Conservation (phyloP, 83 land plant species). For the Diphasiastrum complanatum region DNA sequence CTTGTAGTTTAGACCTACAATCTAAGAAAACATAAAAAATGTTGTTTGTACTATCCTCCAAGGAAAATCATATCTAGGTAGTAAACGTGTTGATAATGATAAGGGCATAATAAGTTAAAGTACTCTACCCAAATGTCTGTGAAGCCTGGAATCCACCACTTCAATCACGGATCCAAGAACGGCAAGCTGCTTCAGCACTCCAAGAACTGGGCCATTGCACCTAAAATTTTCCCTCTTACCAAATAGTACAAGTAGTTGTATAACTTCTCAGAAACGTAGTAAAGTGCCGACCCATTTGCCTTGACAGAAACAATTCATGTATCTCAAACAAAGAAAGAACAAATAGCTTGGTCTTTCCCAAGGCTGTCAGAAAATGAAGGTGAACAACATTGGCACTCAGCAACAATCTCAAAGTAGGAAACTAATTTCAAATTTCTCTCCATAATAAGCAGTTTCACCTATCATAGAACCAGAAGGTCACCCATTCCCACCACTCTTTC, state of each 20-base stretch:
- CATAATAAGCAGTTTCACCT: no score
- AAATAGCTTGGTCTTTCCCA: no score
- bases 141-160: slow-evolving; percentile 72
- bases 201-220: slow-evolving; percentile 63
- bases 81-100: no score
- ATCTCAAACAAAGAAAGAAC: no score
- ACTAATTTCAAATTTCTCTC: no score
- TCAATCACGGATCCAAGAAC: slow-evolving; percentile 60
- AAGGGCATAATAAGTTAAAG: neutral
- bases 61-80: neutral
- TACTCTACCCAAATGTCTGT: slow-evolving; percentile 55
- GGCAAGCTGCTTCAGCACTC: slow-evolving; percentile 60
- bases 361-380: no score
- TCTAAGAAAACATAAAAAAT: no score
- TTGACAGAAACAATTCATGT: neutral
- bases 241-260: neutral
- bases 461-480: no score
- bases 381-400: no score
- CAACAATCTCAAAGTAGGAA: no score
- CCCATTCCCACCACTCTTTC: no score
- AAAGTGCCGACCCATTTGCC: neutral
- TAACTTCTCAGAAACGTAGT: neutral
- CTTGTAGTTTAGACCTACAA: no score
- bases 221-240: slow-evolving; percentile 73
- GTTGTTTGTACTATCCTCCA: neutral